Evolutionary conservation across 2,329 filamentous ascomycete species (phyloP).

Genomic region (Pseudocercospora musae): DNA sequence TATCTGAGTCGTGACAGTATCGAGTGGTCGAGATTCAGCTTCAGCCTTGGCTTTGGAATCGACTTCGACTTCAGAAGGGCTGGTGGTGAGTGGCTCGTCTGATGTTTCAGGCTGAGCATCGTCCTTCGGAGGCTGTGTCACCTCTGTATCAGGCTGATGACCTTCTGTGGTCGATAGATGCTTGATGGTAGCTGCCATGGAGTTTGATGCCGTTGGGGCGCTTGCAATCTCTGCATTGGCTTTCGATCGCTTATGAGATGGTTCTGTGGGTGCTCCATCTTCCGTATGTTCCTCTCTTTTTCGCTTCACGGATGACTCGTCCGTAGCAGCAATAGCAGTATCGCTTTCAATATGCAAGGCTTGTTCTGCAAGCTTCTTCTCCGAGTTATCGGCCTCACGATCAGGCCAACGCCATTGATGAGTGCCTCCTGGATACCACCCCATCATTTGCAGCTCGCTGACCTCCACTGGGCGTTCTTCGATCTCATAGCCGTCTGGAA

Average conservation of each 20-base stretch:
- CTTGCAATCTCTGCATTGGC: constrained; percentile 18
- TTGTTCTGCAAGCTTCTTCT: constrained; percentile 73
- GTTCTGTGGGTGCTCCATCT: constrained; percentile 4
- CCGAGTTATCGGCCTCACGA: constrained; percentile 70
- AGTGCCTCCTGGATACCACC: constrained; percentile 77
- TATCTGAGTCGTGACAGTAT: background rate
- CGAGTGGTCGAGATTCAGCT: background rate
- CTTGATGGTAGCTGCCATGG: constrained; percentile 5
- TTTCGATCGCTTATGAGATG: constrained; percentile 41
- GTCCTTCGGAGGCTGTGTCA: constrained; percentile 8
- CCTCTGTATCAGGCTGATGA: constrained; percentile 8
- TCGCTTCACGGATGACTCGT: constrained; percentile 27
- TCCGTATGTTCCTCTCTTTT: constrained; percentile 29
- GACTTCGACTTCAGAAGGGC: background rate
- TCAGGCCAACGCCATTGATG: constrained; percentile 78
- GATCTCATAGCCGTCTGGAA: constrained; percentile 72
- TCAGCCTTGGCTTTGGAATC: background rate
- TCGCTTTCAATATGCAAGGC: constrained; percentile 45
- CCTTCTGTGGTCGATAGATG: constrained; percentile 10
- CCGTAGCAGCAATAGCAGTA: constrained; percentile 24
- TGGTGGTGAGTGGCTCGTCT: constrained; percentile 28
- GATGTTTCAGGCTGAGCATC: constrained; percentile 6
- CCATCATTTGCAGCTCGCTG: constrained; percentile 70
- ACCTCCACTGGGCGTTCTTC: constrained; percentile 76
- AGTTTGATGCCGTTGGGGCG: constrained; percentile 4